Conservation (phyloP, 2,329 filamentous ascomycete species). For the Paecilomyces variotii region DNA sequence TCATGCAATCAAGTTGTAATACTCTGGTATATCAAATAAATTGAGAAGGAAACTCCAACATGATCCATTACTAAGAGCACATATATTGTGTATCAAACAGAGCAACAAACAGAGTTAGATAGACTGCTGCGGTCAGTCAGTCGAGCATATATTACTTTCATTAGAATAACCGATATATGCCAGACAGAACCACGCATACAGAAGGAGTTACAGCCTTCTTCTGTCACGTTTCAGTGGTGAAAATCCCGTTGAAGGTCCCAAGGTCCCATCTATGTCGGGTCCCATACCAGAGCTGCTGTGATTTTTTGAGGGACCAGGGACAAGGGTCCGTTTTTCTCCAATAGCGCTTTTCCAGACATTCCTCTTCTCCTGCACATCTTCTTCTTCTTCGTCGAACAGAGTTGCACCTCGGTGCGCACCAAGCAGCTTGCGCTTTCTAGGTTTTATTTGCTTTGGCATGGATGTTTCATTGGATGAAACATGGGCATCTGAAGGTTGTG, state of each 20-base stretch:
- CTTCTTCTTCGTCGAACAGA: constrained; percentile 65
- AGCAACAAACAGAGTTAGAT: too few species aligned
- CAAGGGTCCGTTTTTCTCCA: constrained; percentile 13
- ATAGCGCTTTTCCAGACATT: constrained; percentile 18
- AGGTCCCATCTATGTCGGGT: constrained; percentile 16
- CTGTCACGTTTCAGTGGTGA: constrained; percentile 66
- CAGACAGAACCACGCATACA: background rate
- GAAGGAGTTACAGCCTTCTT: constrained; percentile 26
- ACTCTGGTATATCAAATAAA: background rate
- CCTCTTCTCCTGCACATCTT: constrained; percentile 28
- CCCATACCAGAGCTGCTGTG: constrained; percentile 7
- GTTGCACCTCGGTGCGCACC: constrained; percentile 54
- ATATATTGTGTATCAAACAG: background rate
- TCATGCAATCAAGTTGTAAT: background rate
- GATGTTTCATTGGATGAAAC: constrained; percentile 12
- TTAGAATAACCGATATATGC: background rate
- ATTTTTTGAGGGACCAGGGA: constrained; percentile 9
- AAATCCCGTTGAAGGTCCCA: constrained; percentile 50
- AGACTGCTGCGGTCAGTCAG: too few species aligned
- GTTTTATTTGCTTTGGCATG: constrained; percentile 32
- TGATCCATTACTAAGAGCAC: background rate
- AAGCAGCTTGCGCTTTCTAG: constrained; percentile 67
- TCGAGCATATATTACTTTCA: background rate
- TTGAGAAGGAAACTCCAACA: background rate
- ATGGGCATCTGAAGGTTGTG: constrained; percentile 23